Base-by-base conservation (phyloP, 768 basidiomycete genomes). In the Pleurotus tuoliensis region DNA sequence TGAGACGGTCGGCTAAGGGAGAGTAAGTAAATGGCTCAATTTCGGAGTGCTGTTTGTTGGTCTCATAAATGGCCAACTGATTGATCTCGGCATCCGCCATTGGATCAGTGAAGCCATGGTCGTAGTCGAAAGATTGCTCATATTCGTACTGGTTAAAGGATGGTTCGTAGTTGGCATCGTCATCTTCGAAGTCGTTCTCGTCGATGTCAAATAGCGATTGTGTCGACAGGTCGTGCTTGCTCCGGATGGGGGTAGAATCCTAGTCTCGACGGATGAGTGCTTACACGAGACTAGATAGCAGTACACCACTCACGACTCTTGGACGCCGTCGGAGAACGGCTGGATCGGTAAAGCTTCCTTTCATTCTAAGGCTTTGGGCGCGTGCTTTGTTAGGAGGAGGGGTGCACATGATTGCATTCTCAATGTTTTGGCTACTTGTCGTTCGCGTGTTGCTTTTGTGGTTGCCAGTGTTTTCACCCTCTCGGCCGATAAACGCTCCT, bases 331-430 rank as follows among this genome's bases (percentile, higher is more conserved):
- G 66, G 37, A 75, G 71, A 47, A 77, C 81, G 7, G 86, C 81
- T 18, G 89, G 89, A 66, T 90, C 89, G 2, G 89, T 90, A 54
- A 84, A 71, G 62, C 84, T 82, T 50, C 89, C 88, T 62, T 88
- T 86, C 37, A 85, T 70, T 66, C 83, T 84, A 37, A 85, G 76
- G 64, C 82, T 80, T 59, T 69, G 76, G 7, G 75, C 69, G 55
- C 81, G 72, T n/a, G 76, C 71, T 47, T 80, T 74, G 62, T 86
- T 87, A 1, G 80, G 87, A n/a, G 87, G 86, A 56, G 87, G 87
- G 44, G 87, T 90, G 44, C 58, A 69, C 37, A 78, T 58, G 51
- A 61, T 59, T 41, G 58, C 30, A 50, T 71, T 76, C 55, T 68
- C 64, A 34, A 30, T 30, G 5, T 18, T 39, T 27, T 47, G 72